phyloP scores from a whole-genome alignment of 768 basidiomycete genomes.

The Artomyces pyxidatus region DNA sequence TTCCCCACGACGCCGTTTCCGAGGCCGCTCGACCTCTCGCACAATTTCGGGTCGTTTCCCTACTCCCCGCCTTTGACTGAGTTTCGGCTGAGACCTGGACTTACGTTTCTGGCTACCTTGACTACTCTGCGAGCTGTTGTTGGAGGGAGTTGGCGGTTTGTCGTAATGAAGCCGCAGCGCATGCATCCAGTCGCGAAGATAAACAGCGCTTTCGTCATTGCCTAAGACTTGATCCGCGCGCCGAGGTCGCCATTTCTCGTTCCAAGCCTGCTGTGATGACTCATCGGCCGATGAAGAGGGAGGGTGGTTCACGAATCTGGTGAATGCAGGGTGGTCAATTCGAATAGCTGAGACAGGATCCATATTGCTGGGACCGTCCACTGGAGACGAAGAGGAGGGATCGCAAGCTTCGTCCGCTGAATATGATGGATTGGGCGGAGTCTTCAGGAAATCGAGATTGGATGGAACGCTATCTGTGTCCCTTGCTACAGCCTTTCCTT shows the following conservation, averaged over 20 bases:
- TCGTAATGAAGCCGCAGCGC: constrained; percentile 57
- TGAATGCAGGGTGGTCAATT: no score
- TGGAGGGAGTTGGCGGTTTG: constrained; percentile 8
- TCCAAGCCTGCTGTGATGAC: constrained; percentile 47
- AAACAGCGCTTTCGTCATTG: constrained; percentile 61
- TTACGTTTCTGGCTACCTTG: neutral
- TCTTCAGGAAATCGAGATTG: neutral
- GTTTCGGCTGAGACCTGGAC: constrained; percentile 1
- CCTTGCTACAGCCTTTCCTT: neutral
- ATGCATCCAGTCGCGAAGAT: constrained; percentile 71
- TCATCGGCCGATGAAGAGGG: constrained; percentile 1
- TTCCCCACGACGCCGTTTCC: constrained; percentile 6
- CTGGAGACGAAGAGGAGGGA: no score
- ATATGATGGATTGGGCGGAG: no score
- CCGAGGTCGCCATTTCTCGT: constrained; percentile 67
- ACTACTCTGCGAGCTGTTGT: constrained; percentile 4
- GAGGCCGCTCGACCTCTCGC: constrained; percentile 14
- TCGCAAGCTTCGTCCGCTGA: no score
- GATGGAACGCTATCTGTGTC: neutral
- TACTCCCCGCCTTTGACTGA: constrained; percentile 10
- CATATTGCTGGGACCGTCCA: no score
- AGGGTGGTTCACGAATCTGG: no score
- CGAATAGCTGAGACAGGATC: no score
- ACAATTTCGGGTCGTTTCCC: constrained; percentile 10
- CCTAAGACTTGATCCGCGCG: constrained; percentile 71